phyloP scores from a whole-genome alignment of 768 basidiomycete species.

The Rhizopogon vulgaris region DNA sequence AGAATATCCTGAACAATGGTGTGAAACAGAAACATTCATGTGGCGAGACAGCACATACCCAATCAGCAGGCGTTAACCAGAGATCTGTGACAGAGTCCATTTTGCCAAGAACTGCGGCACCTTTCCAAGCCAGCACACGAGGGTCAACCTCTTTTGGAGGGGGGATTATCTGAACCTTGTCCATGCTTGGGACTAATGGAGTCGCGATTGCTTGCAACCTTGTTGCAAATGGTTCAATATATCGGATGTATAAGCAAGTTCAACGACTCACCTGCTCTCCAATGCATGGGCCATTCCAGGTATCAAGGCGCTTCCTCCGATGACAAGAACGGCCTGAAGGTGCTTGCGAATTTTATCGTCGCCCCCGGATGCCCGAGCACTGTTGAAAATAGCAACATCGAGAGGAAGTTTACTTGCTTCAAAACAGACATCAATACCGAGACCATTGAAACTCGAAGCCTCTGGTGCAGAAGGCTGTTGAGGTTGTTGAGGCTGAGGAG shows the following conservation, averaged over 20 bases:
- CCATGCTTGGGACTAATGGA: slow-evolving; percentile 76
- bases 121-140: slow-evolving; percentile 89
- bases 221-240: slow-evolving; percentile 17
- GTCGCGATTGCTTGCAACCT: slow-evolving; percentile 78
- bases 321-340: slow-evolving; percentile 78
- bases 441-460: slow-evolving; percentile 33
- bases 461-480: slow-evolving; percentile 16
- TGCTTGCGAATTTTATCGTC: slow-evolving; percentile 90
- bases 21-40: not conserved
- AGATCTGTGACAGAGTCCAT: slow-evolving; percentile 87
- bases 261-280: slow-evolving; percentile 63
- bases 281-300: slow-evolving; percentile 82
- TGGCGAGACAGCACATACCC: slow-evolving; percentile 46
- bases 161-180: slow-evolving; percentile 88
- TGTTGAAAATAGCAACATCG: slow-evolving; percentile 91
- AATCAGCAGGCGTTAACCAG: slow-evolving; percentile 85
- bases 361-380: slow-evolving; percentile 78
- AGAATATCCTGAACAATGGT: slow-evolving; percentile 50
- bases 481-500: slow-evolving; percentile 16
- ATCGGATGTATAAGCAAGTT: not conserved
- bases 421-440: slow-evolving; percentile 68
- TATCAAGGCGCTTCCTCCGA: slow-evolving; percentile 78
- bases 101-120: slow-evolving; percentile 83
- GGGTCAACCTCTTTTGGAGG: slow-evolving; percentile 93
- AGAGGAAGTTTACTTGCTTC: slow-evolving; percentile 89